Evolutionary conservation across 2,329 filamentous ascomycete species (phyloP).

Genomic region (Colletotrichum tropicale): DNA sequence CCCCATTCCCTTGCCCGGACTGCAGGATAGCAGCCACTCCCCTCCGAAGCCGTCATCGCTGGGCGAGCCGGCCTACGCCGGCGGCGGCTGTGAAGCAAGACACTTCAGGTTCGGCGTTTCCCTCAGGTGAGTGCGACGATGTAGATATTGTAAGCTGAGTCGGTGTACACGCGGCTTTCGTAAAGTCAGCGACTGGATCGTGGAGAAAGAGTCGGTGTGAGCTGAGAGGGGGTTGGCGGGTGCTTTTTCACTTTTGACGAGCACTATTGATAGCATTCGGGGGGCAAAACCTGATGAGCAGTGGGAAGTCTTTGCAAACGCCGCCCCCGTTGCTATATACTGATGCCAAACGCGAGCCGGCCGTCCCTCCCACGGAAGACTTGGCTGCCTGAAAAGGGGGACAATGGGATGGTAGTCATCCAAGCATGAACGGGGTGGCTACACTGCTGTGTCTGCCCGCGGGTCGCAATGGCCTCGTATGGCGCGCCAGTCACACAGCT

Average conservation of each 20-base stretch:
- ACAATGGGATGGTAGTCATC: neutral
- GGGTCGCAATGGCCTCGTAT: slow-evolving; percentile 41
- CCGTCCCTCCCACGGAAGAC: neutral
- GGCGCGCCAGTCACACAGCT: slow-evolving; percentile 19
- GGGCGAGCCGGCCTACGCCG: neutral
- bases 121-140: neutral
- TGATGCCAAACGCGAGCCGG: neutral
- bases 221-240: neutral
- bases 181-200: neutral
- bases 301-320: neutral
- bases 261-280: neutral
- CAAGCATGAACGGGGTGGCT: slow-evolving; percentile 13
- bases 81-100: neutral
- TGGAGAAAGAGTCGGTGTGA: neutral
- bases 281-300: neutral
- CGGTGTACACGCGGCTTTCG: neutral
- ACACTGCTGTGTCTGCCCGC: slow-evolving; percentile 32
- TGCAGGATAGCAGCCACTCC: neutral
- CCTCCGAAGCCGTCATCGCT: neutral
- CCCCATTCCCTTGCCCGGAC: slow-evolving; percentile 27
- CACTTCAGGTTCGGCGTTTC: neutral
- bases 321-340: slow-evolving; percentile 2
- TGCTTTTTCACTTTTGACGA: neutral
- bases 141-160: neutral
- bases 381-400: neutral